Conservation (phyloP, 2,329 filamentous ascomycete species). For the Ascochyta lentis region DNA sequence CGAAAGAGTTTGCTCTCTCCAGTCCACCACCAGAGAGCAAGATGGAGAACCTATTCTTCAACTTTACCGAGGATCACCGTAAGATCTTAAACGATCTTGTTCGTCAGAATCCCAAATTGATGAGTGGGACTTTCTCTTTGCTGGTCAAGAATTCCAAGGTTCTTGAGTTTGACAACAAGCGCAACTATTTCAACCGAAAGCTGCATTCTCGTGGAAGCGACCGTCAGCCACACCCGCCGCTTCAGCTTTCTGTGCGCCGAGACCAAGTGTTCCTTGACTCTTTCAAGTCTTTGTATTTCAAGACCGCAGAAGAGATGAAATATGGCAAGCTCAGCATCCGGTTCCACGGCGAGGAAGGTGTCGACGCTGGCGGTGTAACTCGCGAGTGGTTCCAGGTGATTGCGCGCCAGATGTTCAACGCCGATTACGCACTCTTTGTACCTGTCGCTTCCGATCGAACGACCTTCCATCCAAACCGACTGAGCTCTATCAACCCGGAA, state of each 20-base stretch:
- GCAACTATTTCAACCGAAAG: conserved; percentile 96
- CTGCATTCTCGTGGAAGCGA: conserved; percentile 79
- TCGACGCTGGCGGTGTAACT: conserved; percentile 96
- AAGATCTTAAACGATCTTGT: conserved; percentile 98
- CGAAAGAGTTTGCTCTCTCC: conserved; percentile 73
- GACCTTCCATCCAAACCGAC: conserved; percentile 96
- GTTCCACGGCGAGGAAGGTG: conserved; percentile 96
- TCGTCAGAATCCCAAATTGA: conserved; percentile 93
- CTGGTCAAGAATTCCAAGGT: conserved; percentile 99
- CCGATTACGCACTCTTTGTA: conserved; percentile 94
- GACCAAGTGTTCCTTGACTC: conserved; percentile 98
- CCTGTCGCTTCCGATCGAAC: conserved; percentile 97
- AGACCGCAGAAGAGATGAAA: conserved; percentile 95
- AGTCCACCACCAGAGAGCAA: conserved; percentile 80
- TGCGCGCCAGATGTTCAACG: conserved; percentile 97
- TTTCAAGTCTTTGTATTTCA: conserved; percentile 98
- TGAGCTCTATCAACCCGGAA: conserved; percentile 92
- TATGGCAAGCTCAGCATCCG: conserved; percentile 98
- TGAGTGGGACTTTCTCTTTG: conserved; percentile 96
- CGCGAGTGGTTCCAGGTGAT: conserved; percentile 99
- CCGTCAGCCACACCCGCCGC: conserved; percentile 70
- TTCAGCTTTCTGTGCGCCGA: conserved; percentile 88
- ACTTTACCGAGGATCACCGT: conserved; percentile 95
- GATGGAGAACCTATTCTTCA: conserved; percentile 93
- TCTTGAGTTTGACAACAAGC: conserved; percentile 98